phyloP scores from a whole-genome alignment of 139 green algal species.

The Micractinium sp. region DNA sequence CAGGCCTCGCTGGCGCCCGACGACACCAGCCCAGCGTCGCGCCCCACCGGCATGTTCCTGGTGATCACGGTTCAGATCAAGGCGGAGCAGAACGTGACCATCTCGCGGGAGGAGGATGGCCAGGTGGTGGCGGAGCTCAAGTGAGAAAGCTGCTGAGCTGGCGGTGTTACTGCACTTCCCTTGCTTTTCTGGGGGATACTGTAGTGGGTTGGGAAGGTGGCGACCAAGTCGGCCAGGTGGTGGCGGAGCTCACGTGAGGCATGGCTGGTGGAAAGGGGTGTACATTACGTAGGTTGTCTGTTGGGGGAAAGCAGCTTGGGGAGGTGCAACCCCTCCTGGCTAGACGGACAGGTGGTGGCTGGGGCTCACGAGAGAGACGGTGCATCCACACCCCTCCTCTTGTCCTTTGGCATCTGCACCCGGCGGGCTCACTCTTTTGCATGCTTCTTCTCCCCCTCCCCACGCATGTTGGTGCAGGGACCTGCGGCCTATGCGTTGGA shows the following conservation, averaged over 20 bases:
- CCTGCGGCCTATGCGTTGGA: constrained; percentile 25
- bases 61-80: constrained; percentile 9
- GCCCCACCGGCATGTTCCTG: constrained; percentile 2
- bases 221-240: not conserved
- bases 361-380: no score
- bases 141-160: not conserved
- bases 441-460: no score
- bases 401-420: no score
- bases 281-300: not conserved
- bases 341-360: no score
- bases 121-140: constrained; percentile 35
- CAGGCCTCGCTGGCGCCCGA: constrained; percentile 16
- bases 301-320: no score
- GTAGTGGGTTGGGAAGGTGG: no score
- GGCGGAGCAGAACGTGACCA: not conserved
- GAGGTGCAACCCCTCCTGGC: no score
- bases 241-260: not conserved
- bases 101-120: constrained; percentile 20
- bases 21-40: not conserved
- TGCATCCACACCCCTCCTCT: no score
- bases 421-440: no score
- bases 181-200: no score
- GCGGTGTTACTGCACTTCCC: no score
- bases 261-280: not conserved
- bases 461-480: not conserved